Conservation (phyloP, 768 basidiomycete species). For the Boletus rubescentipes region DNA sequence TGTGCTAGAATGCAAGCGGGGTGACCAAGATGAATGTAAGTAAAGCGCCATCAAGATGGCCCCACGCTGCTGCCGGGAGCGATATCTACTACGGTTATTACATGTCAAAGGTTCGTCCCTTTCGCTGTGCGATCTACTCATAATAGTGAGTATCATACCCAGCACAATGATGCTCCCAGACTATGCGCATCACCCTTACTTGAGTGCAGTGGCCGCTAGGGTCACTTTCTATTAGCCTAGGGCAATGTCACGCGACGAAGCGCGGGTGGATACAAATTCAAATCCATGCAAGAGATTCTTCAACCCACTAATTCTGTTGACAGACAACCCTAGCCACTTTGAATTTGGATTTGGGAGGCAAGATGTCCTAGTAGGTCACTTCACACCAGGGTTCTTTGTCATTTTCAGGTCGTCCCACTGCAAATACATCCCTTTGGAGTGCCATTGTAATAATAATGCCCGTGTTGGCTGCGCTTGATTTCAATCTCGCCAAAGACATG, state of each 20-base stretch:
- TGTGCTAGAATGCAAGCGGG: too few relatives aligned
- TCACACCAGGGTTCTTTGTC: background rate
- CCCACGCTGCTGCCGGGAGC: background rate
- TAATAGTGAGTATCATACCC: too few relatives aligned
- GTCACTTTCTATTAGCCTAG: background rate
- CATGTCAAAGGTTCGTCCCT: background rate
- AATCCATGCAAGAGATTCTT: background rate
- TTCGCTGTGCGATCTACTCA: too few relatives aligned
- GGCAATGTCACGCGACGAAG: background rate
- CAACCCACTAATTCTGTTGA: background rate
- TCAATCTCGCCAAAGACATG: background rate
- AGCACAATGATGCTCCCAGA: too few relatives aligned
- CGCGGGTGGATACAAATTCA: background rate
- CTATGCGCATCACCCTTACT: too few relatives aligned
- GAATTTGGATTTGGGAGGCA: background rate
- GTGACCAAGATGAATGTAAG: too few relatives aligned
- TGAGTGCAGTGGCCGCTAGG: background rate
- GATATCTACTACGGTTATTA: background rate
- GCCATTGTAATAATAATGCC: background rate
- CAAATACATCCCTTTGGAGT: background rate
- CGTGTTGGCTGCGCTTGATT: background rate
- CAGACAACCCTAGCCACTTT: background rate
- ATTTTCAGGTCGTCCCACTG: background rate
- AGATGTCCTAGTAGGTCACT: background rate
- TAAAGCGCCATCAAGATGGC: background rate